phyloP scores from a whole-genome alignment of 1,284 basidiomycete genomes.

The Calocybe gambosa region DNA sequence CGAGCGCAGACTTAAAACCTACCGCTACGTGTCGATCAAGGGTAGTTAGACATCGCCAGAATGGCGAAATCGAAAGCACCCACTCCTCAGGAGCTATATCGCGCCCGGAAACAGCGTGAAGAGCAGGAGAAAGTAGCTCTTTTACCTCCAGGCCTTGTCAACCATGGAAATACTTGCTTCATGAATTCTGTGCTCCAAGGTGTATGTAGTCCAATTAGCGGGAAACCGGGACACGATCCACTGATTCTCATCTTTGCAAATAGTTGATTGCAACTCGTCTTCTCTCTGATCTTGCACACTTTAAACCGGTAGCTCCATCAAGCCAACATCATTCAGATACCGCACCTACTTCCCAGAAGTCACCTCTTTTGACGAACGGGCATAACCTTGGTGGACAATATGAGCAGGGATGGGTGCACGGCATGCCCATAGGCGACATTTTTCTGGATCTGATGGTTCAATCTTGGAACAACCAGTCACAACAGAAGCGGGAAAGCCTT shows the following conservation, averaged over 20 bases:
- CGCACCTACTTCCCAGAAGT: constrained; percentile 41
- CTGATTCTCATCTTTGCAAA: constrained; percentile 1
- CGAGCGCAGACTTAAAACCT: background rate
- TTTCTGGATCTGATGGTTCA: constrained; percentile 50
- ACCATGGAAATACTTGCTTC: constrained; percentile 90
- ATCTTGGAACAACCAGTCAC: constrained; percentile 56
- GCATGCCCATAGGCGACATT: constrained; percentile 61
- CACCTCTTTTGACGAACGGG: constrained; percentile 62
- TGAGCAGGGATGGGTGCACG: constrained; percentile 46
- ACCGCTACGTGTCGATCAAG: background rate
- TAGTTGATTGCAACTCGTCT: constrained; percentile 64
- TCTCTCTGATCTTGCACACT: constrained; percentile 54
- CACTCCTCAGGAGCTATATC: constrained; percentile 60
- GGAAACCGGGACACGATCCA: background rate
- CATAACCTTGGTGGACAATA: constrained; percentile 45
- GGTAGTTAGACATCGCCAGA: background rate
- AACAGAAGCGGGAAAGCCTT: constrained; percentile 40
- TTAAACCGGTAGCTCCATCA: constrained; percentile 38
- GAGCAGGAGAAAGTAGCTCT: constrained; percentile 52
- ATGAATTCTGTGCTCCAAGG: constrained; percentile 85
- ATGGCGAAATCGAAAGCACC: constrained; percentile 57
- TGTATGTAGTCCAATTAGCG: constrained; percentile 29
- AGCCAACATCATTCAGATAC: constrained; percentile 33
- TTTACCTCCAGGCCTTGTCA: constrained; percentile 71
- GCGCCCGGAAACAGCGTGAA: constrained; percentile 50